Evolutionary conservation across 768 basidiomycete species (phyloP), one percentile per base, ranked within the genome.

Genomic region (Sporobolomyces roseus): DNA sequence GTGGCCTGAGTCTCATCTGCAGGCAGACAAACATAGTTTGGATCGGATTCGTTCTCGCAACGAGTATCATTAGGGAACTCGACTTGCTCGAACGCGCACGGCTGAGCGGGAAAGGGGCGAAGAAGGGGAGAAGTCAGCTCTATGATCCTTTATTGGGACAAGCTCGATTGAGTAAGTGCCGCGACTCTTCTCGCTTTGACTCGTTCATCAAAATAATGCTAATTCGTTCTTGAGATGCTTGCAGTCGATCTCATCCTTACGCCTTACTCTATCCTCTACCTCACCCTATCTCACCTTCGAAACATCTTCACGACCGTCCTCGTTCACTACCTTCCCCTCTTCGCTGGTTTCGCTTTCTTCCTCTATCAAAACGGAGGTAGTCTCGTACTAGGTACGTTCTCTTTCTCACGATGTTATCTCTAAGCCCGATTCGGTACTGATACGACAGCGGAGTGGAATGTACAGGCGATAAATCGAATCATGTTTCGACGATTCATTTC

Each of bases 11-110:
- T 76, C 90, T 92, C 79, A 85, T 85, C 19, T 94, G 94, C 79
- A 85, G 93, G 52, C 93, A 98, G 79, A 98, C 90, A 51, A 97
- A 97, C 80, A 83, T 98, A 74, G 81, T 96, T 58, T 98, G 93
- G 93, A 83, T 94, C 65, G 79, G 89, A n/a, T 98, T 71, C 63
- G 41, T 75, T 27, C 75, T 70, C 12, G 66, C 45, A 4, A 46
- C 56, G 17, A 50, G 27, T 0, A 35, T 51, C 23, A 45, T 59
- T 1, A 19, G 32, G 21, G 41, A 25, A 8, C 21, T 45, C 0
- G 50, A n/a, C n/a, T n/a, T n/a, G n/a, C n/a, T n/a, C n/a, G n/a
- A n/a, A n/a, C n/a, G n/a, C n/a, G n/a, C n/a, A n/a, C n/a, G n/a
- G n/a, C n/a, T n/a, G n/a, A n/a, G n/a, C n/a, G n/a, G n/a, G n/a